Conservation (phyloP, 805 yeast genomes). For the Candida suzukii region DNA sequence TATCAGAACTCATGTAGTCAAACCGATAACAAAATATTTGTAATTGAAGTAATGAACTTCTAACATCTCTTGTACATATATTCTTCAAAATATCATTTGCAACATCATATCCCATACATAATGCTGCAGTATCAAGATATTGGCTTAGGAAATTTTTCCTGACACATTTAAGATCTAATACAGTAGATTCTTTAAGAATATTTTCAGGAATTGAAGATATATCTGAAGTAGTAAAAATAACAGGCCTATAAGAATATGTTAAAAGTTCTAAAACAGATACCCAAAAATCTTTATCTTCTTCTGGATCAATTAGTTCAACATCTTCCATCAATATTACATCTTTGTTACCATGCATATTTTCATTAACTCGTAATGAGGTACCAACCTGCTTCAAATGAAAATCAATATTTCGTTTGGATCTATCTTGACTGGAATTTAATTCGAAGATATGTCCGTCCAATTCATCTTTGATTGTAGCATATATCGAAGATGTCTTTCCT, state of each 20-base stretch:
- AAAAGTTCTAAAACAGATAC: slow-evolving; percentile 54
- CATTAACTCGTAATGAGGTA: slow-evolving; percentile 51
- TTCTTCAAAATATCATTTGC: slow-evolving; percentile 12
- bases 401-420: slow-evolving; percentile 67
- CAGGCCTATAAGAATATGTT: slow-evolving; percentile 27
- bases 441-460: slow-evolving; percentile 73
- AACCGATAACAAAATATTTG: slow-evolving; percentile 19
- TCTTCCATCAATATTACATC: slow-evolving; percentile 81
- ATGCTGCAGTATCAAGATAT: slow-evolving; percentile 21
- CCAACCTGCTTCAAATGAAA: slow-evolving; percentile 68
- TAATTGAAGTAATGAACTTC: slow-evolving; percentile 22
- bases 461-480: slow-evolving; percentile 53
- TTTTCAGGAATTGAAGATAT: slow-evolving; percentile 19
- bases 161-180: slow-evolving; percentile 13
- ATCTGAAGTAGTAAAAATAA: slow-evolving; percentile 23
- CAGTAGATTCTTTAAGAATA: slow-evolving; percentile 22
- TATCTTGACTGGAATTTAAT: slow-evolving; percentile 62
- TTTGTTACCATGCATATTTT: slow-evolving; percentile 16
- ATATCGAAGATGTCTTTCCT: slow-evolving; percentile 72
- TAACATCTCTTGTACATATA: slow-evolving; percentile 11
- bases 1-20: not conserved
- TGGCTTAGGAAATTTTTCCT: slow-evolving; percentile 2
- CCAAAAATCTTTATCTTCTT: slow-evolving; percentile 80
- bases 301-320: slow-evolving; percentile 71
- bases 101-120: slow-evolving; percentile 18